Base-by-base conservation (phyloP, 2,329 filamentous ascomycete species). In the Diaporthe sp. region DNA sequence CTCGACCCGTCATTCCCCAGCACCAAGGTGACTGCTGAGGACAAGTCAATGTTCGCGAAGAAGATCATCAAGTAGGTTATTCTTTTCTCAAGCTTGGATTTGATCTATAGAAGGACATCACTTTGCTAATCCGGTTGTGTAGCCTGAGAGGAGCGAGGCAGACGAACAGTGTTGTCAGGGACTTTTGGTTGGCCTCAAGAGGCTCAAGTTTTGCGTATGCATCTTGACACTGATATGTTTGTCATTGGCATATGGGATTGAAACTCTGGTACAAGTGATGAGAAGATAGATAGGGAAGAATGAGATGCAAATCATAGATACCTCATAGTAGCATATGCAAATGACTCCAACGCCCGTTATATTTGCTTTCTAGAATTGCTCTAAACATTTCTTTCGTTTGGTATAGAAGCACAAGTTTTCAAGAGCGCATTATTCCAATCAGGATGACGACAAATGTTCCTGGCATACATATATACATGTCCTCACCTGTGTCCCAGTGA, bases 101-200 rank as follows among this genome's bases (percentile, higher is more conserved):
- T 70, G 6, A 5, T n/a, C 44, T n/a, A 51, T 15, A 31, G 57
- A 55, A 22, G 13, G 17, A 19, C 1, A 19, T 6, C 19, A 31
- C 39, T 19, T 42, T 4, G 25, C n/a, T 19, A 74, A 75, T 74
- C 25, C 2, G 10, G 37, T 31, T 6, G 25, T 15, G 1, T 74
- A 93, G 91, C 80, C 85, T 94, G 46, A 87, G 94, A 53, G 93
- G 94, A 10, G 87, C 89, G 1, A 88, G 89, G 77, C 85, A 88
- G 68, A 94, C 93, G 4, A 94, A 92, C 77, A 88, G 92, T 73
- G 87, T 94, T 1, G 90, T 94, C 4, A 89, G 90, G 75, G 92
- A 94, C 42, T 95, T 95, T 80, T 95, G 93, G 92, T 84, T 94
- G n/a, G 87, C 88, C 2, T 92, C 92, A 77, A 87, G 93, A 76